Base-by-base conservation (phyloP, 2,329 filamentous ascomycete genomes). In the Thelonectria discophora region DNA sequence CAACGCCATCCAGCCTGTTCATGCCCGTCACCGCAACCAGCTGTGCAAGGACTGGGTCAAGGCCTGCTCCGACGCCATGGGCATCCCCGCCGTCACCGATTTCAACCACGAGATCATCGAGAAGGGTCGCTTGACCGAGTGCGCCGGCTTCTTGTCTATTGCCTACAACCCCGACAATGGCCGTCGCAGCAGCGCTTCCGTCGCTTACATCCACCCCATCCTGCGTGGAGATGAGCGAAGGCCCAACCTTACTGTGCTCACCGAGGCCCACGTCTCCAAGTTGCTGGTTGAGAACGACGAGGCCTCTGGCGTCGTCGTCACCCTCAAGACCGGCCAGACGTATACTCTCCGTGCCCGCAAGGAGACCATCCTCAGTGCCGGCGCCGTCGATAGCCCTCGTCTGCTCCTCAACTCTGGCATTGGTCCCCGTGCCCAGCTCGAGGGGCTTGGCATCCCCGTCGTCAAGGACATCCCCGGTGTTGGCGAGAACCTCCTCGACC, bases 141-240 rank as follows among this genome's bases (percentile, higher is more conserved):
- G 90, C 50, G 91, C 95, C 27, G 93, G 93, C 58, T 97, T 97
- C 84, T 94, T 97, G 83, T 93, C 90, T 66, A 88, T 97, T 68
- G 89, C 91, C 39, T 97, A 97, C 81, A 96, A 97, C 80, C 93
- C 93, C 3, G 93, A 97, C 72, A 89, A 93, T 72, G 92, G 93
- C 73, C 86, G 87, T 70, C 88, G 93, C 65, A 94, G 90, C 80
- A 94, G 90, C 74, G 93, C 93, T 62, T 93, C 90, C 60, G 93
- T 97, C 20, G 93, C 93, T 17, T 97, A 97, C 80, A 94, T 97
- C 73, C 93, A 97, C 79, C 93, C 93, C 37, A 93, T 97, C 72
- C 85, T 97, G 54, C 87, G 90, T 42, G 92, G 92, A 42, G 89
- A 93, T 49, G 92, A 97, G 83, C 87, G 88, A 76, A 85, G 92